Base-by-base conservation (phyloP, 306 rosid genomes). In the Vicia villosa region DNA sequence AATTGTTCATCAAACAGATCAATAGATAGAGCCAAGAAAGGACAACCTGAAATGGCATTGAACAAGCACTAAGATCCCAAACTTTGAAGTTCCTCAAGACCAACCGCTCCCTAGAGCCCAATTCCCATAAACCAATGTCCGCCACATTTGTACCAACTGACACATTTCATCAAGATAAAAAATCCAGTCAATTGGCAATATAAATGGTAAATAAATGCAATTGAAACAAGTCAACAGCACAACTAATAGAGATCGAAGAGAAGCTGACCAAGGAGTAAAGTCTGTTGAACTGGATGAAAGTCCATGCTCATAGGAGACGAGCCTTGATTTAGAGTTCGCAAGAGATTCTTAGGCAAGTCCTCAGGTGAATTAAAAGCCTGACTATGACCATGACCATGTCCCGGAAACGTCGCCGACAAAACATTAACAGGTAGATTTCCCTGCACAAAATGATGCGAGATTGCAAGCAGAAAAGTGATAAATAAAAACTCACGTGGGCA, bases 301-400 rank as follows among this genome's bases (percentile, higher is more conserved):
- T 94, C 99, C 99, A 94, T 88, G 96, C 97, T 94, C 99, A 88
- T 88, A 38, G 99, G 99, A 58, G 92, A 79, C 59, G 99, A 94
- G 66, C 97, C 99, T 85, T 91, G 99, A 64, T 88, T 88, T 68
- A 94, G 84, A 64, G 85, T 88, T 54, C 91, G 85, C 52, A 82
- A 19, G 3, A 94, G 95, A 45, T 78, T 76, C 88, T 83, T 94
- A 0, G 99, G 99, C 67, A 94, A 83, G 81, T 88, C 99, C 74
- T 94, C 99, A 0, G 91, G 92, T 30, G 95, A 84, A 80, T 77
- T 91, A 75, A 90, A 87, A 21, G 92, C 73, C 69, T 91, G 98
- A 72, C 82, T 45, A 42, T 90, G 59, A 68, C 83, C 56, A 34
- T 90, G 98, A 68, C 79, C 79, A 21, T 74, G 79, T 69, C 92